Percentiles rank a stretch among this genome's conserved stretches.
phyloP scores from a whole-genome alignment of 2,329 filamentous ascomycete species.

The Colletotrichum tabaci region DNA sequence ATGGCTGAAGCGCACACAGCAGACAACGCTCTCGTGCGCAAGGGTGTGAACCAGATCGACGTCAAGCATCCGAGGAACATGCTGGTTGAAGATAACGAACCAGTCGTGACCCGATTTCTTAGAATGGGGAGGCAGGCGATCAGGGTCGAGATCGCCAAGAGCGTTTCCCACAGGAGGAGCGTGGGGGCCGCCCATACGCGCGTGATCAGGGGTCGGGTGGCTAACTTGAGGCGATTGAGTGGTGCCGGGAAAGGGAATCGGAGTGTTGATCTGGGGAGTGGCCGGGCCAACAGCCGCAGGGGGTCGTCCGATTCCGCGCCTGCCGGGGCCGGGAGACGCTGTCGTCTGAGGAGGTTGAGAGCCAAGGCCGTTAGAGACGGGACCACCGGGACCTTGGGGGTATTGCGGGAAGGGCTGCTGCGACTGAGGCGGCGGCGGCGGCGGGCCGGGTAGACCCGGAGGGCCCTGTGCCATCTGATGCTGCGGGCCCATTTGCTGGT shows the following conservation, averaged over 20 bases:
- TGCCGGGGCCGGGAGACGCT: slow-evolving; percentile 87
- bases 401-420: slow-evolving; percentile 83
- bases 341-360: slow-evolving; percentile 87
- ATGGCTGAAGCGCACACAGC: slow-evolving; percentile 96
- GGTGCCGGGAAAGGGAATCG: slow-evolving; percentile 87
- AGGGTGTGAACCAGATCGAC: slow-evolving; percentile 95
- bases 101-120: slow-evolving; percentile 94
- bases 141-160: slow-evolving; percentile 88
- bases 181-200: slow-evolving; percentile 64
- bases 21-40: slow-evolving; percentile 95
- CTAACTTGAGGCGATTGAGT: slow-evolving; percentile 89
- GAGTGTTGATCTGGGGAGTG: slow-evolving; percentile 92
- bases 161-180: slow-evolving; percentile 68
- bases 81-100: slow-evolving; percentile 97
- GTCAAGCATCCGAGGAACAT: slow-evolving; percentile 89
- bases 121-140: slow-evolving; percentile 85
- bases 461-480: slow-evolving; percentile 80
- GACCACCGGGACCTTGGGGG: slow-evolving; percentile 67
- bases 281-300: slow-evolving; percentile 77
- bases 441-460: slow-evolving; percentile 73
- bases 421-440: slow-evolving; percentile 71
- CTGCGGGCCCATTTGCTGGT: slow-evolving; percentile 70
- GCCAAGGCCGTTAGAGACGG: slow-evolving; percentile 79
- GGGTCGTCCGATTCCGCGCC: slow-evolving; percentile 78
- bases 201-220: slow-evolving; percentile 83